phyloP scores from a whole-genome alignment of 148 eudicot genomes.

The Bassia scoparia region DNA sequence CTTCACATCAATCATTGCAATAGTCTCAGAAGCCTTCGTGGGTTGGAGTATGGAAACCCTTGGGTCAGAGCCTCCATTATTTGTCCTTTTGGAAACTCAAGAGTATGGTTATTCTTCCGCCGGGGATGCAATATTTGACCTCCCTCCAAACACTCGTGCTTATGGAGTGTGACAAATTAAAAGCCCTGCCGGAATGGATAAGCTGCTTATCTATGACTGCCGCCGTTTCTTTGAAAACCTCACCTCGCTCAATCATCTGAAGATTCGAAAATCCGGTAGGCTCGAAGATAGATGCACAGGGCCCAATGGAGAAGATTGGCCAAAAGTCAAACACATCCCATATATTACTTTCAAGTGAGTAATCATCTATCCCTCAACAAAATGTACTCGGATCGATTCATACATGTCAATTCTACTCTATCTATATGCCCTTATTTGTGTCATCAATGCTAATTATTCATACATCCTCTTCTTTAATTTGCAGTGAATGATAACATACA shows the following conservation, averaged over 20 bases:
- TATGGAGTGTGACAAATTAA: background rate
- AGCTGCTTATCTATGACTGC: slow-evolving; percentile 12
- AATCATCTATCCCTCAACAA: too few species aligned
- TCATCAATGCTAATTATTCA: too few species aligned
- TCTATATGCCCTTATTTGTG: too few species aligned
- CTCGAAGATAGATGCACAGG: background rate
- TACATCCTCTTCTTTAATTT: too few species aligned
- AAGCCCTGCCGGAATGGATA: slow-evolving; percentile 24
- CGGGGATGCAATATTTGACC: slow-evolving; percentile 22
- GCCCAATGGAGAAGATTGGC: background rate
- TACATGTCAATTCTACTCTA: too few species aligned
- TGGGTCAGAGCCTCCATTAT: slow-evolving; percentile 13
- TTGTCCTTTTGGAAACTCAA: background rate
- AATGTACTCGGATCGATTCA: too few species aligned
- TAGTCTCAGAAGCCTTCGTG: too few species aligned
- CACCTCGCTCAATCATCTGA: background rate
- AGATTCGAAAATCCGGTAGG: background rate
- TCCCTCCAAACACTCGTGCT: slow-evolving; percentile 13
- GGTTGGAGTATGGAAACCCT: slow-evolving; percentile 21
- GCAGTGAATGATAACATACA: too few species aligned
- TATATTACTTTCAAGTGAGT: too few species aligned
- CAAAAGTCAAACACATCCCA: background rate
- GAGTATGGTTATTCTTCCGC: slow-evolving; percentile 4
- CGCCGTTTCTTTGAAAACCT: too few species aligned
- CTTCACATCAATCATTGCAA: background rate